These are phyloP conservation scores for Podospora australis DNA, from an alignment of 495 filamentous ascomycete species.

Conservation along the genomic window DNA sequence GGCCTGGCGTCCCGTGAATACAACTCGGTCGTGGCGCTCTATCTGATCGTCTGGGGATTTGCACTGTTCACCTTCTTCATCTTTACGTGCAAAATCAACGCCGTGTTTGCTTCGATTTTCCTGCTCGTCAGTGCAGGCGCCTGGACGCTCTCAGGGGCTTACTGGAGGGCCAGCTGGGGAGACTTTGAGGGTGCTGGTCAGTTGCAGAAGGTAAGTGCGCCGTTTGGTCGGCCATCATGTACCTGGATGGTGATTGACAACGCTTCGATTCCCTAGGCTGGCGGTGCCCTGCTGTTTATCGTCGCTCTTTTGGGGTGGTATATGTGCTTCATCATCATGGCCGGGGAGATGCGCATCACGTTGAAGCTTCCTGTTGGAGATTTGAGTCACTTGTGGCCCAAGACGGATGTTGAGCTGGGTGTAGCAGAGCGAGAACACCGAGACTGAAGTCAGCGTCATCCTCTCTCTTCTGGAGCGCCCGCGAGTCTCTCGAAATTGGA, in stretches of 20 bases:
- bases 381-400: conserved; percentile 47
- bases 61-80: conserved; percentile 51
- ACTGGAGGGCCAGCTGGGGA: conserved; percentile 43
- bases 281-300: conserved; percentile 44
- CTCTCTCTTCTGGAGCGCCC: neutral
- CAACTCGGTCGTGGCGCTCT: conserved; percentile 44
- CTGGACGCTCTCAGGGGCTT: conserved; percentile 45
- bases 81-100: conserved; percentile 49
- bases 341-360: conserved; percentile 49
- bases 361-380: conserved; percentile 49
- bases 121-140: conserved; percentile 40
- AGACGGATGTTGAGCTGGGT: conserved; percentile 38
- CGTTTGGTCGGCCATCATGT: too few relatives aligned
- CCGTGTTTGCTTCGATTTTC: conserved; percentile 49
- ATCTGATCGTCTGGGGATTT: conserved; percentile 52
- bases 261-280: conserved; percentile 28
- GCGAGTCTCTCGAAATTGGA: too few relatives aligned
- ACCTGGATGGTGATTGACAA: too few relatives aligned
- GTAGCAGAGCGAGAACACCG: conserved; percentile 28
- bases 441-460: neutral
- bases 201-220: conserved; percentile 42
- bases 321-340: conserved; percentile 50
- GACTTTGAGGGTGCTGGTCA: conserved; percentile 36
- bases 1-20: conserved; percentile 39
- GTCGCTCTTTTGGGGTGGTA: conserved; percentile 49